Evolutionary conservation across 1,284 basidiomycete genomes (phyloP).

Genomic region (Coniophora puteana): DNA sequence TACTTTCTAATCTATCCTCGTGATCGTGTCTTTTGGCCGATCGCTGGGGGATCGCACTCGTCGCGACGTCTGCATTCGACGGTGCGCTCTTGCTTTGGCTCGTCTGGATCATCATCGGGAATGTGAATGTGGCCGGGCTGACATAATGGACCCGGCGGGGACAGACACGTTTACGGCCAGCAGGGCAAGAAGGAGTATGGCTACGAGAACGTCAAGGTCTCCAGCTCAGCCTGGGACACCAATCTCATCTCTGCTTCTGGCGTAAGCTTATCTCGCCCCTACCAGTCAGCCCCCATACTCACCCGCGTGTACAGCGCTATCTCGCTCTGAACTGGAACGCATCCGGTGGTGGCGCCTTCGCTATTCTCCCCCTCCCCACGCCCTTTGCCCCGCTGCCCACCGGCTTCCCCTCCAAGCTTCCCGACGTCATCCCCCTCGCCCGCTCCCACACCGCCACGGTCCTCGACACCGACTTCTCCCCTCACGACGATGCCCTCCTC

Average conservation of each 20-base stretch:
- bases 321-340: slow-evolving; percentile 94
- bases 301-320: slow-evolving; percentile 55
- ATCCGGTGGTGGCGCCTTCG: slow-evolving; percentile 94
- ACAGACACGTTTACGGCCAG: slow-evolving; percentile 88
- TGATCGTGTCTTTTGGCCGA: background rate
- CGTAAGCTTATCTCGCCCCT: slow-evolving; percentile 39
- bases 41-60: background rate
- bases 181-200: slow-evolving; percentile 79
- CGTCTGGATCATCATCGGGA: too few relatives aligned
- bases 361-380: slow-evolving; percentile 82
- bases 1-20: too few relatives aligned
- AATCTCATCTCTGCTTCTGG: slow-evolving; percentile 88
- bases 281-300: slow-evolving; percentile 5
- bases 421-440: slow-evolving; percentile 90
- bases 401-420: slow-evolving; percentile 75
- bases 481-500: slow-evolving; percentile 88
- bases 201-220: slow-evolving; percentile 90
- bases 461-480: slow-evolving; percentile 97
- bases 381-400: slow-evolving; percentile 57
- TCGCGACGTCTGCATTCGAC: background rate
- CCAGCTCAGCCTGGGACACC: slow-evolving; percentile 93
- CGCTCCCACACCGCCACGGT: slow-evolving; percentile 82
- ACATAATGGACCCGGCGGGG: slow-evolving; percentile 8
- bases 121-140: background rate
- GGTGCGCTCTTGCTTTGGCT: background rate